Percentiles rank a stretch among this genome's conserved stretches.
Conservation (phyloP, 108 stramenopile genomes). For the Nannochloropsis gaditana region DNA sequence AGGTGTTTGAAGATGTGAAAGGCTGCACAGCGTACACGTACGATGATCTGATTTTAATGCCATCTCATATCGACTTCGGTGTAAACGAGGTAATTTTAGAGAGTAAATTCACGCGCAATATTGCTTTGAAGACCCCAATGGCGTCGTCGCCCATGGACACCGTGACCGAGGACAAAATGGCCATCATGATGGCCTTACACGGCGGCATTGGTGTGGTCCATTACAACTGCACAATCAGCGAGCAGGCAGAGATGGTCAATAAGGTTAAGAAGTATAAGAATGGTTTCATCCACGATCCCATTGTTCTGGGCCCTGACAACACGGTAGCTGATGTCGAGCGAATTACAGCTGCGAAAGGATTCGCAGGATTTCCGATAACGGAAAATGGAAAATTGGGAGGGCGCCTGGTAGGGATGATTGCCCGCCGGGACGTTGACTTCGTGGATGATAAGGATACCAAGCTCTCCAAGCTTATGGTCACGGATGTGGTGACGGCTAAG, state of each 20-base stretch:
- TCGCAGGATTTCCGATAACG: constrained; percentile 97
- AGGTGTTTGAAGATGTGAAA: constrained; percentile 20
- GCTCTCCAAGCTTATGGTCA: constrained; percentile 75
- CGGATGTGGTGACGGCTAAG: constrained; percentile 72
- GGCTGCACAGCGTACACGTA: constrained; percentile 78
- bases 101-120: constrained; percentile 73
- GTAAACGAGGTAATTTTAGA: constrained; percentile 87
- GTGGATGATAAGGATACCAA: constrained; percentile 58
- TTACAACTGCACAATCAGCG: constrained; percentile 87
- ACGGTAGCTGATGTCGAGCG: constrained; percentile 79
- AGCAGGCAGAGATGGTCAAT: constrained; percentile 67
- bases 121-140: constrained; percentile 69
- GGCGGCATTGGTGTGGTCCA: constrained; percentile 99
- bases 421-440: constrained; percentile 93
- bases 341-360: constrained; percentile 49
- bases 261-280: constrained; percentile 98
- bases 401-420: constrained; percentile 90
- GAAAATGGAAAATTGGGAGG: constrained; percentile 93
- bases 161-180: constrained; percentile 86
- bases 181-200: constrained; percentile 96
- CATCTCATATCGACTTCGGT: constrained; percentile 84
- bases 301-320: constrained; percentile 80
- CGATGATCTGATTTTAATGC: constrained; percentile 97
- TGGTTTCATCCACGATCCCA: constrained; percentile 98
- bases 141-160: constrained; percentile 99